Conservation (phyloP, 495 filamentous ascomycete species). For the Penicillium arizonense region DNA sequence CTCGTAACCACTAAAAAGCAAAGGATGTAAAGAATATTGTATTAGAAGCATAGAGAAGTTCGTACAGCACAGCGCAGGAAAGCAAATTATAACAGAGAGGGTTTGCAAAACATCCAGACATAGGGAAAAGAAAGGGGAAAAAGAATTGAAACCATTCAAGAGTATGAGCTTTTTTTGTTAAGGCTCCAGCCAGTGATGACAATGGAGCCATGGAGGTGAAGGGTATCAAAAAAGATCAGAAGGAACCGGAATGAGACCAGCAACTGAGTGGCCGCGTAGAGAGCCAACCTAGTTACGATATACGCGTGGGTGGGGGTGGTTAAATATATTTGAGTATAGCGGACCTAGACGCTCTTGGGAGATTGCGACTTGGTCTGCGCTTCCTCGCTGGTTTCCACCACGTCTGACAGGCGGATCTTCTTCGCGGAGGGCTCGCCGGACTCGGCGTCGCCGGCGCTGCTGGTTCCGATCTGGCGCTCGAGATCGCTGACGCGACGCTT, state of each 20-base stretch:
- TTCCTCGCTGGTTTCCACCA: constrained; percentile 38
- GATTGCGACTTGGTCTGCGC: constrained; percentile 32
- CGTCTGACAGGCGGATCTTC: constrained; percentile 42
- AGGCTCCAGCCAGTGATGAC: constrained; percentile 37
- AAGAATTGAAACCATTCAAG: constrained; percentile 16
- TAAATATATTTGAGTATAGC: background rate
- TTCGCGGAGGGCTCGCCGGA: constrained; percentile 47
- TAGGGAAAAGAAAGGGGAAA: constrained; percentile 5
- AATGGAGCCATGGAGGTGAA: constrained; percentile 29
- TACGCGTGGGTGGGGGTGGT: background rate
- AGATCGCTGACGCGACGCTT: constrained; percentile 80
- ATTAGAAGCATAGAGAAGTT: constrained; percentile 27
- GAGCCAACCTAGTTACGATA: background rate
- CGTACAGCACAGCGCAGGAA: constrained; percentile 21
- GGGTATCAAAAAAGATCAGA: constrained; percentile 47
- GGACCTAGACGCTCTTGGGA: constrained; percentile 33
- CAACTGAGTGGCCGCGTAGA: background rate
- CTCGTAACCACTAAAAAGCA: constrained; percentile 1
- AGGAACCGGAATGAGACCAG: constrained; percentile 26
- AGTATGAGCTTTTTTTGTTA: constrained; percentile 23
- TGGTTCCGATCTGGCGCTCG: constrained; percentile 56
- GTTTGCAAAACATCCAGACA: constrained; percentile 15
- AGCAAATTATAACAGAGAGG: constrained; percentile 19
- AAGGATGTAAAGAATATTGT: constrained; percentile 13
- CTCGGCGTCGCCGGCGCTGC: constrained; percentile 21